A percentile compares a stretch with the other conserved stretches of the same genome.
phyloP scores from a whole-genome alignment of 192 early-diverging fungal species.

The Coemansia asiatica region DNA sequence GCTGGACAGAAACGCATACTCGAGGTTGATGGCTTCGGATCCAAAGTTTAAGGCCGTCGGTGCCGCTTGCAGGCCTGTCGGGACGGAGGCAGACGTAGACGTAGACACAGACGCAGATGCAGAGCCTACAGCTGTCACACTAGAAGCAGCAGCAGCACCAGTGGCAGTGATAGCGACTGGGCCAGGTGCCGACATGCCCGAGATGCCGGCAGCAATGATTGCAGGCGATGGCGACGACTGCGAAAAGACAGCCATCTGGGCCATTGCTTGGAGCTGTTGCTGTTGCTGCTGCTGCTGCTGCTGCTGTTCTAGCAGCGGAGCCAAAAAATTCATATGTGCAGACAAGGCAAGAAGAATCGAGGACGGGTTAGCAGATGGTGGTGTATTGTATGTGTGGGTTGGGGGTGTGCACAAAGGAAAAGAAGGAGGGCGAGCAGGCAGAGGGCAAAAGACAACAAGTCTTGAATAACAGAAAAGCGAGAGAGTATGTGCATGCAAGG shows the following conservation, averaged over 20 bases:
- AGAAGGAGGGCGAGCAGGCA: background rate
- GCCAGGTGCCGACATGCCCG: conserved; percentile 2
- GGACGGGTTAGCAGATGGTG: background rate
- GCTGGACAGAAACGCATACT: conserved; percentile 84
- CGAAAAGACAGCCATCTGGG: conserved; percentile 22
- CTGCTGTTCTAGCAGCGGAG: conserved; percentile 26
- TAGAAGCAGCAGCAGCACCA: background rate
- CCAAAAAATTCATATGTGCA: conserved; percentile 34
- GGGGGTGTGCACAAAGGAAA: conserved; percentile 6
- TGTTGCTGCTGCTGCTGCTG: conserved; percentile 18
- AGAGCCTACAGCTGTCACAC: conserved; percentile 7
- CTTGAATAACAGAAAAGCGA: background rate
- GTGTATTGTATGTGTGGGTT: background rate
- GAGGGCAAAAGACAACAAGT: background rate
- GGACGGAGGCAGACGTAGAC: too few species aligned
- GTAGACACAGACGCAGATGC: conserved; percentile 9
- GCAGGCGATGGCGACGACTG: conserved; percentile 9
- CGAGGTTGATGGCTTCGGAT: conserved; percentile 83
- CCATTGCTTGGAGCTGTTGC: conserved; percentile 21
- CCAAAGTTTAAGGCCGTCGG: conserved; percentile 62
- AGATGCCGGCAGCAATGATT: conserved; percentile 8
- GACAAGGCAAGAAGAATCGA: background rate
- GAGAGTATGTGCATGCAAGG: background rate
- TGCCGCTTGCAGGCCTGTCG: conserved; percentile 22
- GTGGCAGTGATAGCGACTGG: background rate